Conservation (phyloP, 495 filamentous ascomycete species). For the Penicillium cinerascens region DNA sequence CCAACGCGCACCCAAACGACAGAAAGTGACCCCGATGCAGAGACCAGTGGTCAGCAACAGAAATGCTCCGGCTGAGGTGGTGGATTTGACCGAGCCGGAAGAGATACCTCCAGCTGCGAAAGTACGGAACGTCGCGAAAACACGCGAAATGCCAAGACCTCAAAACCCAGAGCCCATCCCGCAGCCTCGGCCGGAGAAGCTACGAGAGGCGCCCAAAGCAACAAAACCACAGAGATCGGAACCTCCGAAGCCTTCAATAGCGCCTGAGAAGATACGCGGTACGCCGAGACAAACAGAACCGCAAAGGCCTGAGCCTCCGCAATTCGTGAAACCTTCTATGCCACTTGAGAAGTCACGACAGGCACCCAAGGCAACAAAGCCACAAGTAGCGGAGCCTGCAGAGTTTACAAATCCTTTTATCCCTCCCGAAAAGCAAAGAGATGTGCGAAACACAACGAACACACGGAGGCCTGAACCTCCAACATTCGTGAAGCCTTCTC, state of each 20-base stretch:
- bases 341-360: neutral
- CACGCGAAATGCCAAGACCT: neutral
- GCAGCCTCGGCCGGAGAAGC: conserved; percentile 1
- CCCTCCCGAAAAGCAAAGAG: no score
- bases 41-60: conserved; percentile 1
- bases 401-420: no score
- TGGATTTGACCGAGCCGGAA: conserved; percentile 22
- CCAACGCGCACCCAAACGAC: conserved; percentile 47
- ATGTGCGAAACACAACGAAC: neutral
- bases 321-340: neutral
- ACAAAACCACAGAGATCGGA: neutral
- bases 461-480: neutral
- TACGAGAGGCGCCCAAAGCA: neutral
- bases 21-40: conserved; percentile 23
- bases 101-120: neutral
- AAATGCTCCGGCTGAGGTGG: conserved; percentile 9
- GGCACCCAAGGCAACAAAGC: neutral
- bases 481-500: neutral
- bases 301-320: neutral
- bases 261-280: neutral
- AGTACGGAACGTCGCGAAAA: neutral
- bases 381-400: neutral
- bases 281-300: neutral
- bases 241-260: neutral
- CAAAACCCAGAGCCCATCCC: neutral